phyloP scores from a whole-genome alignment of 441 rosid genomes.

The Aquilaria agallochum region DNA sequence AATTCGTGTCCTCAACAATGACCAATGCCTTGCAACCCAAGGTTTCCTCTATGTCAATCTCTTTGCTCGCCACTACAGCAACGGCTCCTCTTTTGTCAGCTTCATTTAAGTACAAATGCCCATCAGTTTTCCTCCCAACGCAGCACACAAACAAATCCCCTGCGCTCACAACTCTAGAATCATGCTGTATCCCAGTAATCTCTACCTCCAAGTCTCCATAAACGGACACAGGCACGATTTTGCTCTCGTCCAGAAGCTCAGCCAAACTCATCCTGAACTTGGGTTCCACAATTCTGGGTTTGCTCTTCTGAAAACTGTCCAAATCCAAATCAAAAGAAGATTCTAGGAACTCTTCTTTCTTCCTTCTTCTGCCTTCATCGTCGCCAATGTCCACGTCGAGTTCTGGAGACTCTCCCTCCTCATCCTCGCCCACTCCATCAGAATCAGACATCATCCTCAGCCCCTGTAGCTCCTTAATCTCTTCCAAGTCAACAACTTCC shows the following conservation, averaged over 20 bases:
- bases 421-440: slow-evolving; percentile 38
- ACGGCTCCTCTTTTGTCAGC: slow-evolving; percentile 97
- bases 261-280: slow-evolving; percentile 73
- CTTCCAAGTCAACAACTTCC: slow-evolving; percentile 80
- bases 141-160: slow-evolving; percentile 95
- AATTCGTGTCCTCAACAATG: slow-evolving; percentile 82
- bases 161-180: slow-evolving; percentile 69
- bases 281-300: slow-evolving; percentile 64
- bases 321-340: slow-evolving; percentile 72
- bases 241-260: slow-evolving; percentile 88
- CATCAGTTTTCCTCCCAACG: slow-evolving; percentile 61
- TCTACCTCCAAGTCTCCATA: slow-evolving; percentile 84
- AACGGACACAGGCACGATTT: slow-evolving; percentile 82
- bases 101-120: slow-evolving; percentile 72
- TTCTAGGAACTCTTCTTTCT: slow-evolving; percentile 25
- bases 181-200: slow-evolving; percentile 86
- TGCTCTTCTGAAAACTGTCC: slow-evolving; percentile 55
- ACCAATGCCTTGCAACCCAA: slow-evolving; percentile 86
- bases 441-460: slow-evolving; percentile 40
- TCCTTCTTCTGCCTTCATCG: slow-evolving; percentile 23
- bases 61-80: slow-evolving; percentile 92
- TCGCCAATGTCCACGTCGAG: slow-evolving; percentile 27
- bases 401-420: slow-evolving; percentile 18
- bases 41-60: slow-evolving; percentile 84
- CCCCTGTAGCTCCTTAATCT: slow-evolving; percentile 65